Conservation (phyloP, 139 green algal species). For the Micractinium conductrix region DNA sequence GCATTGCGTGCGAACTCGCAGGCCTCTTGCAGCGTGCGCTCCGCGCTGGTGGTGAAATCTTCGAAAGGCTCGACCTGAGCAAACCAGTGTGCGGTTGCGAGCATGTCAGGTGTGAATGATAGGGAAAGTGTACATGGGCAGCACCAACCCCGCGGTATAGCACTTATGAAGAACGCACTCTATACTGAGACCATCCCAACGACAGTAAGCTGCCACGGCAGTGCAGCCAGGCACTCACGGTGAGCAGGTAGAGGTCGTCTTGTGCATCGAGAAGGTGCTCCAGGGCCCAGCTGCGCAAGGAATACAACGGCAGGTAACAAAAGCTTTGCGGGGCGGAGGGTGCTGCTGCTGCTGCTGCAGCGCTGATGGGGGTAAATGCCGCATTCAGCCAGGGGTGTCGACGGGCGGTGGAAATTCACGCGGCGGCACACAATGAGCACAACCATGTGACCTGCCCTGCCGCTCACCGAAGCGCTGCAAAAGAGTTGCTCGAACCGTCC, state of each 20-base stretch:
- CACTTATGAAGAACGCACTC: neutral
- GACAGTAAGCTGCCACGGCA: neutral
- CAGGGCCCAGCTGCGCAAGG: neutral
- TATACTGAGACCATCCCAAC: neutral
- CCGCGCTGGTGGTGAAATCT: neutral
- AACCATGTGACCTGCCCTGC: neutral
- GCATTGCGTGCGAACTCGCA: conserved; percentile 2
- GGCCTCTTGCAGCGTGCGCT: neutral
- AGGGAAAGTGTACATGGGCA: neutral
- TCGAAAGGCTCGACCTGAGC: neutral
- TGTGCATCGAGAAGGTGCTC: neutral
- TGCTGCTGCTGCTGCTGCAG: neutral
- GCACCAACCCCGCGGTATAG: too few species aligned
- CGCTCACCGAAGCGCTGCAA: neutral
- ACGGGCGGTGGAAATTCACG: too few species aligned
- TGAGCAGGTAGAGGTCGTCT: conserved; percentile 15
- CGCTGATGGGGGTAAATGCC: too few species aligned
- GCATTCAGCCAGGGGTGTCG: too few species aligned
- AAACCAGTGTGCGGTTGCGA: neutral
- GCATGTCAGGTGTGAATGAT: neutral
- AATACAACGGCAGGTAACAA: too few species aligned
- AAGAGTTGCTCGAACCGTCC: neutral
- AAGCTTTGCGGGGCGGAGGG: neutral
- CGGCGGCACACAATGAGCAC: neutral
- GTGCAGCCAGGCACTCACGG: neutral